phyloP scores from a whole-genome alignment of 2,329 filamentous ascomycete genomes.

The Ophiostoma himal-ulmi region DNA sequence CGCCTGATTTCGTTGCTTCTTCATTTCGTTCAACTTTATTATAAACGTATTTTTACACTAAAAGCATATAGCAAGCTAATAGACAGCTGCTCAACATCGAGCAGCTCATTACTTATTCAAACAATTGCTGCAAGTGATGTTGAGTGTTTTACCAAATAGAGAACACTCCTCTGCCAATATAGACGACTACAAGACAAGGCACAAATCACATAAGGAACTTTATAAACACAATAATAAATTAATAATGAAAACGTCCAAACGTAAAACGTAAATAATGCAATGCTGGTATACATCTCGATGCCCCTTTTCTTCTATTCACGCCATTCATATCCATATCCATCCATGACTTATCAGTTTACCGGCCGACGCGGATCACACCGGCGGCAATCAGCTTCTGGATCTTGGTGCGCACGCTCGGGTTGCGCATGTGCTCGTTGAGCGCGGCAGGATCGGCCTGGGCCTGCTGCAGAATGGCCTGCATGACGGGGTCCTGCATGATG shows the following conservation, averaged over 20 bases:
- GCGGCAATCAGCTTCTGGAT: slow-evolving; percentile 92
- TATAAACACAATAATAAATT: not conserved
- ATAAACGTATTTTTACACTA: not conserved
- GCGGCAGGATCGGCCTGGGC: slow-evolving; percentile 89
- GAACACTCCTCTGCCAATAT: not conserved
- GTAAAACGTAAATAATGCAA: slow-evolving; percentile 1
- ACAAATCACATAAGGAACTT: not conserved
- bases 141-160: not conserved
- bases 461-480: slow-evolving; percentile 96
- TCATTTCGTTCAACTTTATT: not conserved
- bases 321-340: not conserved
- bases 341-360: slow-evolving; percentile 14
- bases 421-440: slow-evolving; percentile 95
- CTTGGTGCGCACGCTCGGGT: slow-evolving; percentile 75
- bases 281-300: slow-evolving; percentile 3
- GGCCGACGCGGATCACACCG: slow-evolving; percentile 71
- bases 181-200: not conserved
- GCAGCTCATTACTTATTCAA: slow-evolving; percentile 2
- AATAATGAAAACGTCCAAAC: not conserved
- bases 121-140: not conserved
- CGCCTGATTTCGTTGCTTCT: not conserved
- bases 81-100: not conserved
- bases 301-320: not conserved
- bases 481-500: slow-evolving; percentile 92
- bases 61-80: slow-evolving; percentile 8